Evolutionary conservation across 805 yeast species (phyloP), one percentile per base, ranked within the genome.

Genomic region (Metschnikowia aberdeeniae): DNA sequence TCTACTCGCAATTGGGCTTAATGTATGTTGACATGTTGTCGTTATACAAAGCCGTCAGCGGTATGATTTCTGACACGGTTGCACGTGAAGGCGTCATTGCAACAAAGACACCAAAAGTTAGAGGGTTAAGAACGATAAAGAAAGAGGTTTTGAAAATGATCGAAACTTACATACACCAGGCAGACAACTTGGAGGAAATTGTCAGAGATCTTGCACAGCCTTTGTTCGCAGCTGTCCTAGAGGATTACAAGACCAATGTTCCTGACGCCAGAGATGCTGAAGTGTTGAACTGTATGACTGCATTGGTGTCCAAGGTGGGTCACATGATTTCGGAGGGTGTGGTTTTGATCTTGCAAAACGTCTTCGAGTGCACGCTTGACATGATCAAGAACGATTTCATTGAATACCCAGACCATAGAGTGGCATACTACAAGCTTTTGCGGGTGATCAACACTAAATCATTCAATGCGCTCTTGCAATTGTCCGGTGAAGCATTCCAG

Each of bases 201-300:
- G 96, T 87, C 20, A 76, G 82, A 40, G 89, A 85, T 52, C 76
- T 93, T 53, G 82, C 89, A 4, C 87, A 86, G 51, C 95, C 95
- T 27, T 71, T 93, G 59, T 79, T 93, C 51, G 76, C 76, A 36
- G 88, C 97, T 0, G 90, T 89, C 12, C 76, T 93, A 52, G 95
- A 86, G 50, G 99, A 93, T 64, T 93, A 93, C 69, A 81, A 80
- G 58, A 71, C 81, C 13, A 87, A 87, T 60, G 96, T 89, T 29
- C 95, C 98, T 4, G 96, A 89, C 70, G 97, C 97, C 8, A 83
- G 98, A 62, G 99, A 93, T 69, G 96, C 97, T 6, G 99, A 93
- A 68, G 99, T 93, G 5, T 76, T 93, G 64, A 88, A 86, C 67
- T 90, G 98, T 76, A 84, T 93, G 81, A 82, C 96, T 7, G 88